Base-by-base conservation (phyloP, 129 eudicot species). In the Pulicaria dysenterica region DNA sequence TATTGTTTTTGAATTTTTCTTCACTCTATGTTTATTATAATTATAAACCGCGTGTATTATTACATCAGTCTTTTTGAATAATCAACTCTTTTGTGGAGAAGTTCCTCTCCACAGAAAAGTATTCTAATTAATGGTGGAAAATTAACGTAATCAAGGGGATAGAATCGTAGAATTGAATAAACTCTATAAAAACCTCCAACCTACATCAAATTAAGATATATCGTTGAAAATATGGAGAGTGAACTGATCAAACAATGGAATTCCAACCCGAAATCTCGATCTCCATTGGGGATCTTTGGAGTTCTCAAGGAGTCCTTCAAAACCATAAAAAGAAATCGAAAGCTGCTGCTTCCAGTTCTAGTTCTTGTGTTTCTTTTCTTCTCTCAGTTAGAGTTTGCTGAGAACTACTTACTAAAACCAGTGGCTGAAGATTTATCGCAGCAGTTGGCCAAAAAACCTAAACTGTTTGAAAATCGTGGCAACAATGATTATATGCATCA, bases 401-500 rank as follows among this genome's bases (percentile, higher is more conserved):
- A 34, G 13, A 14, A 38, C 3, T 4, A 36, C 16, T 8, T 50
- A 50, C 45, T 49, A 49, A 9, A 6, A 50, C 73, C 45, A 47
- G 5, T 68, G 46, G 13, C 31, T 5, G 31, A 19, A 49, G 14
- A 53, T 38, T 14, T 38, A 34, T 37, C 38, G 73, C 36, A 36
- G 47, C 73, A 37, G 14, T 50, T 53, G 73, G 61, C 73, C 36
- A 54, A 53, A 49, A 8, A 68, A 34, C 73, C 61, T n/a, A 36
- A 68, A 7, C 31, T 58, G 37, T 9, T 9, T 71, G n/a, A 56
- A 5, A 6, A 24, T 43, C 43, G 13, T 24, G 31, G 31, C 31
- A 24, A 24, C 14, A 46, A 19, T 57, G 4, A 6, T 8, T 62
- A 40, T 8, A 31, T 40, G 9, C 15, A 74, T 63, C 61, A 7